Conservation (phyloP, 2,329 filamentous ascomycete genomes). For the Ramularia endophylla region DNA sequence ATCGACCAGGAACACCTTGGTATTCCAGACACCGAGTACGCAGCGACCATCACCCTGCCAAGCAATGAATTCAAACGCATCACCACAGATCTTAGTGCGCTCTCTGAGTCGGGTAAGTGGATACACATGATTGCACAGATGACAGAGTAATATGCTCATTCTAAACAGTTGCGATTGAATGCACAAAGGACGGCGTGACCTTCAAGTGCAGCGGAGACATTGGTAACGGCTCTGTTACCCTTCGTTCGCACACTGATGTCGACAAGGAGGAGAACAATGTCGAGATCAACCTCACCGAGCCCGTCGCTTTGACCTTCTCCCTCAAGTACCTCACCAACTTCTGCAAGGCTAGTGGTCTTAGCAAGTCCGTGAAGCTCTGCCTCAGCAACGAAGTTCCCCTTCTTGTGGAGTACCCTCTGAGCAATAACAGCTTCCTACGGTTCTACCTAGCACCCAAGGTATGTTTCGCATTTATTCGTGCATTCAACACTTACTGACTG, state of each 20-base stretch:
- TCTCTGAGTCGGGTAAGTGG: slow-evolving; percentile 87
- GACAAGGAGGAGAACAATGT: slow-evolving; percentile 85
- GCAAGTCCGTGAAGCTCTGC: slow-evolving; percentile 78
- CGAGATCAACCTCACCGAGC: slow-evolving; percentile 84
- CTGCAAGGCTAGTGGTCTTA: slow-evolving; percentile 91
- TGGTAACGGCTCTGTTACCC: slow-evolving; percentile 86
- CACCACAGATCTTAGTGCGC: slow-evolving; percentile 80
- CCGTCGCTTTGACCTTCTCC: slow-evolving; percentile 91
- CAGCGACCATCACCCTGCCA: slow-evolving; percentile 84
- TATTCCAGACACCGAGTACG: slow-evolving; percentile 98
- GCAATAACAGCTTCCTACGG: slow-evolving; percentile 78
- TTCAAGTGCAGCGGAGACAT: slow-evolving; percentile 93
- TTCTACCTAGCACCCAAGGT: slow-evolving; percentile 99
- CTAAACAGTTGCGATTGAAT: slow-evolving; percentile 78
- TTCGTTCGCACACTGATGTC: slow-evolving; percentile 80
- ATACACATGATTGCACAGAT: background rate
- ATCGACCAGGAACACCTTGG: slow-evolving; percentile 99
- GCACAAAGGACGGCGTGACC: slow-evolving; percentile 94
- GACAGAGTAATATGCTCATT: background rate
- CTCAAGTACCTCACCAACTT: slow-evolving; percentile 99
- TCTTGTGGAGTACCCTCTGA: slow-evolving; percentile 82
- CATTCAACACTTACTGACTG: slow-evolving; percentile 1
- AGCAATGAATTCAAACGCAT: slow-evolving; percentile 88
- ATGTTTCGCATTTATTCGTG: slow-evolving; percentile 27
- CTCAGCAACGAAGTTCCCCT: slow-evolving; percentile 95